Percentiles rank a stretch among this genome's conserved stretches.
These are phyloP conservation scores for Trichoderma gracile DNA, from an alignment of 2,329 filamentous ascomycete genomes.

Conservation along the genomic window DNA sequence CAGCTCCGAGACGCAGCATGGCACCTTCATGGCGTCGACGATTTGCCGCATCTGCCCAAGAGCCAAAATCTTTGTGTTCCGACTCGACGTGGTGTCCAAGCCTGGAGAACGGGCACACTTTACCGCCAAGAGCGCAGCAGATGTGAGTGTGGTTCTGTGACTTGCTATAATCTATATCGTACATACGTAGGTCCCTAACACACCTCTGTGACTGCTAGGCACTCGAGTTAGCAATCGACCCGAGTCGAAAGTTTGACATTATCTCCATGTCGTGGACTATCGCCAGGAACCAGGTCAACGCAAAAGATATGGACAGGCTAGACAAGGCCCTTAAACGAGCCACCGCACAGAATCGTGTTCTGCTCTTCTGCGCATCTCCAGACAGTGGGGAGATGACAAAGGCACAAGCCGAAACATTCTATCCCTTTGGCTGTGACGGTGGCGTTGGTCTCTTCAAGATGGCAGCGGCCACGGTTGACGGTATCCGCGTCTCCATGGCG, in stretches of 20 bases:
- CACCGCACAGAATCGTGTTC: background rate
- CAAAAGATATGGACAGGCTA: background rate
- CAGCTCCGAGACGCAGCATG: background rate
- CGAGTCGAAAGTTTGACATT: background rate
- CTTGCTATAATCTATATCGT: background rate
- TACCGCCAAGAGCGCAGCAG: constrained; percentile 7
- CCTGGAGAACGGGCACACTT: background rate
- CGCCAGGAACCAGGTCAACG: background rate
- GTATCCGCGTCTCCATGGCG: background rate
- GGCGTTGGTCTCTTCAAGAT: background rate
- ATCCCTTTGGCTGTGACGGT: background rate
- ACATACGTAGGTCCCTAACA: too few species aligned
- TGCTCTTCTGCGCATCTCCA: background rate
- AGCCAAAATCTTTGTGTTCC: constrained; percentile 1
- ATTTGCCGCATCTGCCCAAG: background rate
- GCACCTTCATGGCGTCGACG: background rate
- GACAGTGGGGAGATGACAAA: background rate
- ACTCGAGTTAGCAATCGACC: background rate
- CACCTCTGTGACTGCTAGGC: too few species aligned
- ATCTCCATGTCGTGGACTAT: constrained; percentile 12
- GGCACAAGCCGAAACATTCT: background rate
- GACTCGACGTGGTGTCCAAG: background rate
- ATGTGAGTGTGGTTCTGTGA: background rate
- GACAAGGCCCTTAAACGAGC: background rate
- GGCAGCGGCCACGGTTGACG: background rate